A percentile compares a stretch with the other conserved stretches of the same genome.
Conservation (phyloP, 306 rosid genomes). For the Canavalia ensiformis region DNA sequence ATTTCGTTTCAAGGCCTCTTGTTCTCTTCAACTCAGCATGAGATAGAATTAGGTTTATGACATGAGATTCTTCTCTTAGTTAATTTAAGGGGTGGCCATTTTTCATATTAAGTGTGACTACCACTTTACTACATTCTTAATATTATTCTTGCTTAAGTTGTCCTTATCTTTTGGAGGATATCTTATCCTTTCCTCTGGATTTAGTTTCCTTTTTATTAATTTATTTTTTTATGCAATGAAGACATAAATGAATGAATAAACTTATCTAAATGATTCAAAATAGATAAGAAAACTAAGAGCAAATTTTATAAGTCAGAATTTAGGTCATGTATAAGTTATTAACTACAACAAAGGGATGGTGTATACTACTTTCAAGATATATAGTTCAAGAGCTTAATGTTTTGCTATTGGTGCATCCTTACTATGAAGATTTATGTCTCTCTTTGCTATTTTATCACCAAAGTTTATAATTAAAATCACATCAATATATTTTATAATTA, state of each 20-base stretch:
- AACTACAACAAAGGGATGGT: slow-evolving; percentile 7
- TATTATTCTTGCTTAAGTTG: slow-evolving; percentile 1
- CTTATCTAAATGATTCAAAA: slow-evolving; percentile 31
- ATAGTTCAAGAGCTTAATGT: slow-evolving; percentile 70
- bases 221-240: not conserved
- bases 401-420: slow-evolving; percentile 82
- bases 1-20: not conserved
- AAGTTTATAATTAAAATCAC: slow-evolving; percentile 91
- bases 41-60: slow-evolving; percentile 12
- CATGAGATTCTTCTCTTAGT: not conserved
- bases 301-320: slow-evolving; percentile 11
- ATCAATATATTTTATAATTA: slow-evolving; percentile 90
- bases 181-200: not conserved
- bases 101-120: not conserved
- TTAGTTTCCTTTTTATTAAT: slow-evolving; percentile 14
- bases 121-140: not conserved
- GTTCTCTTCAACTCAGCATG: not conserved
- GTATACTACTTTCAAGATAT: slow-evolving; percentile 33
- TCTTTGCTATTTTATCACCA: slow-evolving; percentile 90
- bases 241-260: slow-evolving; percentile 5
- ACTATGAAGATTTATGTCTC: slow-evolving; percentile 85
- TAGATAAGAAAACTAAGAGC: slow-evolving; percentile 26
- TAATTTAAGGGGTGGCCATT: not conserved
- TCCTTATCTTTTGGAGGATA: slow-evolving; percentile 7
- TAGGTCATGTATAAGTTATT: slow-evolving; percentile 7